phyloP scores from a whole-genome alignment of 2,329 filamentous ascomycete species.

The Claviceps capensis region DNA sequence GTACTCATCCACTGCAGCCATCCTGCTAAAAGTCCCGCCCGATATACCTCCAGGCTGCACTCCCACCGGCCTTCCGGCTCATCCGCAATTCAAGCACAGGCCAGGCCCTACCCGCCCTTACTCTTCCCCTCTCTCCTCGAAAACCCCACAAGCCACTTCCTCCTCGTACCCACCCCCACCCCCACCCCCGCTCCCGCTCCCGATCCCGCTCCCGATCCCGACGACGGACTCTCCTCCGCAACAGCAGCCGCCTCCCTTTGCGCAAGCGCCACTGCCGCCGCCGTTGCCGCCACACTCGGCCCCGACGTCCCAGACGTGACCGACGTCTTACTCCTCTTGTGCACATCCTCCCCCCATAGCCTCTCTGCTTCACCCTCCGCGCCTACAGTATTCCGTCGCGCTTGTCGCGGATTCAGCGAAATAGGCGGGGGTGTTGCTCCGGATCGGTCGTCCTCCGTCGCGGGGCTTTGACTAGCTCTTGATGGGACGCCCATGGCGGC shows the following conservation, averaged over 20 bases:
- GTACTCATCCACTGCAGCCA: no score
- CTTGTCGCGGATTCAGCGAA: slow-evolving; percentile 28
- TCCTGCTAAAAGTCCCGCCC: no score
- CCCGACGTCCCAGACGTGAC: neutral
- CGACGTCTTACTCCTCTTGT: slow-evolving; percentile 3
- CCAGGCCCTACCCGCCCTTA: no score
- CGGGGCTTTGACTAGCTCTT: slow-evolving; percentile 22
- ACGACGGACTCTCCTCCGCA: neutral
- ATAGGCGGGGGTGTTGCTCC: slow-evolving; percentile 45
- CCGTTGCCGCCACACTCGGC: slow-evolving; percentile 3
- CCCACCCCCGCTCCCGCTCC: no score
- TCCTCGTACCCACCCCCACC: no score
- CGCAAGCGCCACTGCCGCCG: slow-evolving; percentile 6
- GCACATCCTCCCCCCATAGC: slow-evolving; percentile 6
- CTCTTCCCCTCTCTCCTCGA: no score
- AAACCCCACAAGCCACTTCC: no score
- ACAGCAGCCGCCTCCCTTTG: slow-evolving; percentile 5
- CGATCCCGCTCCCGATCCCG: slow-evolving; percentile 9
- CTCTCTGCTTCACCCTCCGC: slow-evolving; percentile 9
- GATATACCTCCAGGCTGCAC: no score
- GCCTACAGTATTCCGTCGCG: slow-evolving; percentile 15
- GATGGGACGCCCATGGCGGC: slow-evolving; percentile 24
- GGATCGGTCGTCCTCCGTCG: slow-evolving; percentile 27
- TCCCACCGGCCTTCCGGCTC: no score
- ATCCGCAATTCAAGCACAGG: no score